A percentile compares a stretch with the other conserved stretches of the same genome.
Evolutionary conservation across 805 yeast genomes (phyloP).

Genomic region (Dipodascopsis tothii): DNA sequence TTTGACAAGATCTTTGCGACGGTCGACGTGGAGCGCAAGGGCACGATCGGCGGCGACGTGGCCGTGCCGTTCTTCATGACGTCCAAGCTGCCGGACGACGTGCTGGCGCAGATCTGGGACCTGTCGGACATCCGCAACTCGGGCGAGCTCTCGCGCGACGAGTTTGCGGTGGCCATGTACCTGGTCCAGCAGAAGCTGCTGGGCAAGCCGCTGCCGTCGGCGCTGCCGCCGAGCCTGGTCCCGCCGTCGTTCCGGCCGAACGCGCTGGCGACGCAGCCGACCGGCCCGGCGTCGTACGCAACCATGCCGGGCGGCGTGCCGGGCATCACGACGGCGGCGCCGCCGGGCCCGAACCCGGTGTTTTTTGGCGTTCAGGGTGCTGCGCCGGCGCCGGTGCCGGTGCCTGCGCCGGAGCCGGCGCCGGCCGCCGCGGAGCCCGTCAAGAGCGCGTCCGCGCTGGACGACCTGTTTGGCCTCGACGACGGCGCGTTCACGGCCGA

Average conservation of each 20-base stretch:
- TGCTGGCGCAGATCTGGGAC: constrained; percentile 89
- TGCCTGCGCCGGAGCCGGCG: constrained; percentile 21
- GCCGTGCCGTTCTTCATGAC: constrained; percentile 85
- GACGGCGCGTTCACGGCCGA: constrained; percentile 33
- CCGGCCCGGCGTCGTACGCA: not conserved
- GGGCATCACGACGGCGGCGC: too few species aligned
- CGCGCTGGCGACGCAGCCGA: constrained; percentile 3
- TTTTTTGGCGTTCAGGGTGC: constrained; percentile 4
- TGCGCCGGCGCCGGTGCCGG: constrained; percentile 13
- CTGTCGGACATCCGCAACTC: constrained; percentile 81
- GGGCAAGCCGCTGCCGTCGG: constrained; percentile 70
- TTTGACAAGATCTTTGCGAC: constrained; percentile 73
- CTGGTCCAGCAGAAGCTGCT: constrained; percentile 76
- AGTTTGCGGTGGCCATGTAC: constrained; percentile 90
- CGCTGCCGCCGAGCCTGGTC: constrained; percentile 61
- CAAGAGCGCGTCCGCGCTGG: constrained; percentile 45
- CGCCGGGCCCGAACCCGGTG: constrained; percentile 1
- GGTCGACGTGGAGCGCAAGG: constrained; percentile 42
- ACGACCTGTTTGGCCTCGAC: constrained; percentile 56
- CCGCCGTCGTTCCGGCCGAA: constrained; percentile 18
- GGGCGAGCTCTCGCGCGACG: constrained; percentile 70
- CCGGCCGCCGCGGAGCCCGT: constrained; percentile 29
- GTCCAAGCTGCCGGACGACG: constrained; percentile 77
- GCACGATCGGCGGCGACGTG: constrained; percentile 43
- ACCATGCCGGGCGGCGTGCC: too few species aligned